Evolutionary conservation across 2,329 filamentous ascomycete species (phyloP).

Genomic region (Claviceps paspali): DNA sequence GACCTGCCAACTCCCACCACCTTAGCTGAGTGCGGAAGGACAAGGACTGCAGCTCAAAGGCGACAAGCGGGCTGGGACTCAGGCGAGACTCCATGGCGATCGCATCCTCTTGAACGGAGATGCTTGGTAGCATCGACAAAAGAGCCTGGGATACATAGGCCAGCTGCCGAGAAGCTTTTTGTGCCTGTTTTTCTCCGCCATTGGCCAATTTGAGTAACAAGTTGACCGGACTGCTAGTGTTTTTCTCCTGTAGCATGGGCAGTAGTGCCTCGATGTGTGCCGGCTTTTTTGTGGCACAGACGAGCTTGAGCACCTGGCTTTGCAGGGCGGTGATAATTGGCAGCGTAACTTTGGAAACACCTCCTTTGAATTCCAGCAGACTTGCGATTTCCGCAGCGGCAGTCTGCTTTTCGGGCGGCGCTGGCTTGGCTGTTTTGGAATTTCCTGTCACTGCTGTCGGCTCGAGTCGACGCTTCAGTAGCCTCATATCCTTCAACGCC

Average conservation of each 20-base stretch:
- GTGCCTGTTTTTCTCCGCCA: slow-evolving; percentile 26
- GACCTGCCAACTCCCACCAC: slow-evolving; percentile 50
- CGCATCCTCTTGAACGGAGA: slow-evolving; percentile 48
- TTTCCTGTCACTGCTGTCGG: slow-evolving; percentile 11
- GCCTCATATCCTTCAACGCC: slow-evolving; percentile 51
- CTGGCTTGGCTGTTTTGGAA: slow-evolving; percentile 18
- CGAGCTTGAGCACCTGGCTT: slow-evolving; percentile 46
- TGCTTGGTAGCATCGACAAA: slow-evolving; percentile 49
- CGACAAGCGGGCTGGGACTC: slow-evolving; percentile 38
- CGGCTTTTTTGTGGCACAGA: slow-evolving; percentile 45
- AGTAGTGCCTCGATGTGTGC: slow-evolving; percentile 41
- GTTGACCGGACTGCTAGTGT: slow-evolving; percentile 40
- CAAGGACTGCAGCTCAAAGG: slow-evolving; percentile 48
- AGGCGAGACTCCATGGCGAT: slow-evolving; percentile 36
- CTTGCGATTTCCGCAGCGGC: slow-evolving; percentile 30
- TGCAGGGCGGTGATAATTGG: slow-evolving; percentile 48
- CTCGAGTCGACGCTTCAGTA: slow-evolving; percentile 50
- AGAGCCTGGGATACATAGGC: slow-evolving; percentile 51
- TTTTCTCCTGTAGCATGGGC: slow-evolving; percentile 36
- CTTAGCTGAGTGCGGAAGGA: slow-evolving; percentile 45
- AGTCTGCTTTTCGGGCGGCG: slow-evolving; percentile 16
- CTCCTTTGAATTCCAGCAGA: slow-evolving; percentile 45
- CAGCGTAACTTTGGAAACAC: slow-evolving; percentile 28
- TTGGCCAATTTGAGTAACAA: slow-evolving; percentile 35
- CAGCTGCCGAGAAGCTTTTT: slow-evolving; percentile 49